phyloP scores from a whole-genome alignment of 352 stramenopile species.

The Phytophthora ramorum region DNA sequence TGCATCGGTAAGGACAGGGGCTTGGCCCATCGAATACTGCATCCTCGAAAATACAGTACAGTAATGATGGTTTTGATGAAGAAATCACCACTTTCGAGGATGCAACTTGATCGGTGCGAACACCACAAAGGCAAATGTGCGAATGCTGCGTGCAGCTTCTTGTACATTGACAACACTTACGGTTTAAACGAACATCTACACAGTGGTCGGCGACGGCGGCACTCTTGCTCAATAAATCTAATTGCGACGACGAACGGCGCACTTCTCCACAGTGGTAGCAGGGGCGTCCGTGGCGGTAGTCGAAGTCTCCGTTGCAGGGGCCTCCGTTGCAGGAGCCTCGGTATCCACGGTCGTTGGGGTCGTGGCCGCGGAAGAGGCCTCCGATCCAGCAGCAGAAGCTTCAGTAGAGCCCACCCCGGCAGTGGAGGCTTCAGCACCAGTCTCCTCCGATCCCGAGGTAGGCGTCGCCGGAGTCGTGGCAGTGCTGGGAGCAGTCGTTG shows the following conservation, averaged over 20 bases:
- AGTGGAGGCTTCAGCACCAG: constrained; percentile 20
- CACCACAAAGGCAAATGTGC: not conserved
- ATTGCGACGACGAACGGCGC: constrained; percentile 25
- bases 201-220: not conserved
- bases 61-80: too few species aligned
- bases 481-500: not conserved
- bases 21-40: not conserved
- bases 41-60: too few species aligned
- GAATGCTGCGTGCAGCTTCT: not conserved
- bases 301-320: constrained; percentile 11
- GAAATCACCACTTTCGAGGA: too few species aligned
- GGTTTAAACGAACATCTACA: constrained; percentile 18
- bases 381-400: not conserved
- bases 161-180: constrained; percentile 14
- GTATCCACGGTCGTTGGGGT: constrained; percentile 6
- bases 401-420: too few species aligned
- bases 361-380: not conserved
- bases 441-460: constrained; percentile 1
- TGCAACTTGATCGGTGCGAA: not conserved
- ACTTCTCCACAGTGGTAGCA: constrained; percentile 23
- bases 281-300: constrained; percentile 18
- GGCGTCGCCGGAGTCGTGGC: constrained; percentile 17
- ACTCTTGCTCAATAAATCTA: constrained; percentile 16
- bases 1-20: not conserved
- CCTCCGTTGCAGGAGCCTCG: not conserved